Conservation (phyloP, 2,329 filamentous ascomycete species). For the Coniochaeta sp. region DNA sequence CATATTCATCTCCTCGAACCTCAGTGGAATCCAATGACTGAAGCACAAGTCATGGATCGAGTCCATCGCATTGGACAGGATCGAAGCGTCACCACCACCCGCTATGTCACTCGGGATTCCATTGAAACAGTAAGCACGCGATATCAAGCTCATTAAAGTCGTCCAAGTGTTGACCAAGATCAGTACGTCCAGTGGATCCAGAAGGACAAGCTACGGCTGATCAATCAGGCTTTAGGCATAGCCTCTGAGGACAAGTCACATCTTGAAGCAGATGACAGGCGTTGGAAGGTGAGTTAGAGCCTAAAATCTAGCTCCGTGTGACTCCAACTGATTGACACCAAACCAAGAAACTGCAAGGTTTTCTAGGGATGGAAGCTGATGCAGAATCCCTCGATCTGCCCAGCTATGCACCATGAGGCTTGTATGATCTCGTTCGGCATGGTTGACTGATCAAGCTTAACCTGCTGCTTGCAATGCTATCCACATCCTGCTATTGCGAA, state of each 20-base stretch:
- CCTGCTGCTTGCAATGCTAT: no score
- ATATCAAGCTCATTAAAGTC: background rate
- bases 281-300: background rate
- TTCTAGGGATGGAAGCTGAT: no score
- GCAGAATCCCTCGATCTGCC: no score
- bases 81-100: slow-evolving; percentile 16
- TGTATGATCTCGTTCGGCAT: no score
- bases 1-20: slow-evolving; percentile 23
- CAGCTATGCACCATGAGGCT: no score
- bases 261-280: background rate
- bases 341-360: no score
- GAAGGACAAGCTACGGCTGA: background rate
- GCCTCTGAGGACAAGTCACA: no score
- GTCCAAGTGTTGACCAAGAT: background rate
- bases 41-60: slow-evolving; percentile 23
- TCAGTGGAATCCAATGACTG: slow-evolving; percentile 26
- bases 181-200: background rate
- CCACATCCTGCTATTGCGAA: no score
- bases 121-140: slow-evolving; percentile 12
- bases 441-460: no score
- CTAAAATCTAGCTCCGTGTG: no score
- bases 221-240: background rate
- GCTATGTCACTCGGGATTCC: slow-evolving; percentile 18
- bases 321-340: no score
- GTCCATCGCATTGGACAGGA: slow-evolving; percentile 22